Evolutionary conservation across 2,329 filamentous ascomycete species (phyloP).

Genomic region (Lasiodiplodia theobromae): DNA sequence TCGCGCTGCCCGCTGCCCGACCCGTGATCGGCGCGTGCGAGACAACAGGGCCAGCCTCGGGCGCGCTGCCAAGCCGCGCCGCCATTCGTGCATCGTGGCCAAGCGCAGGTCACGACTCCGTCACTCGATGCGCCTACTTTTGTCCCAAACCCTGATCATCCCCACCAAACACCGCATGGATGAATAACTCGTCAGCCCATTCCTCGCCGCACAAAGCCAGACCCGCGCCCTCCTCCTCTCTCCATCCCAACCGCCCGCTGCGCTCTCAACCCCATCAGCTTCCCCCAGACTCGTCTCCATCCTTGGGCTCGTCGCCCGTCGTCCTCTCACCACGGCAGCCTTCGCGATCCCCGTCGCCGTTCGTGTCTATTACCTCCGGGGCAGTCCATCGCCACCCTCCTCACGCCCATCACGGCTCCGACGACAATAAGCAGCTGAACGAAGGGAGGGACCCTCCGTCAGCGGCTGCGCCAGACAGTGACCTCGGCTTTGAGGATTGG

Average conservation of each 20-base stretch:
- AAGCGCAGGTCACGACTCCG: slow-evolving; percentile 19
- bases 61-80: slow-evolving; percentile 21
- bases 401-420: slow-evolving; percentile 17
- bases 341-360: slow-evolving; percentile 39
- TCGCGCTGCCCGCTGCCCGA: slow-evolving; percentile 2
- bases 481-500: slow-evolving; percentile 55
- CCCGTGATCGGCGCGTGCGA: slow-evolving; percentile 14
- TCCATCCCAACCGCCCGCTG: not conserved
- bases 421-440: slow-evolving; percentile 31
- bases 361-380: slow-evolving; percentile 34
- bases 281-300: slow-evolving; percentile 28
- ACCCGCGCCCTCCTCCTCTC: slow-evolving; percentile 16
- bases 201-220: slow-evolving; percentile 6
- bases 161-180: slow-evolving; percentile 29
- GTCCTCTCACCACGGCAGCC: slow-evolving; percentile 36
- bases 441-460: slow-evolving; percentile 14
- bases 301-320: slow-evolving; percentile 36
- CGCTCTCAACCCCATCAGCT: slow-evolving; percentile 20
- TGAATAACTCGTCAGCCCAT: slow-evolving; percentile 27
- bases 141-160: slow-evolving; percentile 21
- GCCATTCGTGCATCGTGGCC: slow-evolving; percentile 24
- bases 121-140: slow-evolving; percentile 24
- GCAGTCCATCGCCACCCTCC: slow-evolving; percentile 18
- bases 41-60: slow-evolving; percentile 19
- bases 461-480: slow-evolving; percentile 35